Percentiles rank a stretch among this genome's conserved stretches.
Conservation (phyloP, 2,329 filamentous ascomycete genomes). For the Magnaporthales sp. region DNA sequence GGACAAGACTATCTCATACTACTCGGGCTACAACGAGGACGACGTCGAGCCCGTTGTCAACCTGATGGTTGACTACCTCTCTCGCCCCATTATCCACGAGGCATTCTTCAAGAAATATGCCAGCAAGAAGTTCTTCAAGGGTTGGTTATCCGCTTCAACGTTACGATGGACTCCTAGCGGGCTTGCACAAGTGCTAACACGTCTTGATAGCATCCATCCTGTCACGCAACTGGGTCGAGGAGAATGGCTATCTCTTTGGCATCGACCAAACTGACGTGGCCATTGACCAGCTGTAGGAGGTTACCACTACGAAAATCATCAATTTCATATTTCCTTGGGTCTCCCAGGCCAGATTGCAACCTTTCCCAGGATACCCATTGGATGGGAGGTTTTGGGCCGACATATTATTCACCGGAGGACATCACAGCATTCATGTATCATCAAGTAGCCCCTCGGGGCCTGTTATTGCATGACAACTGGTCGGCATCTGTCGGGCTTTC, state of each 20-base stretch:
- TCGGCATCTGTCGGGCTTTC: neutral
- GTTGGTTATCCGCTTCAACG: slow-evolving; percentile 41
- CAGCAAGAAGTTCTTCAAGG: slow-evolving; percentile 98
- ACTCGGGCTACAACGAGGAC: slow-evolving; percentile 86
- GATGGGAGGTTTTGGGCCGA: neutral
- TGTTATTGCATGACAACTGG: neutral
- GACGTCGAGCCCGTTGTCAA: slow-evolving; percentile 88
- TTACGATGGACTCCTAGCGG: slow-evolving; percentile 14
- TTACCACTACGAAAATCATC: neutral
- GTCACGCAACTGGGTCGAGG: slow-evolving; percentile 89
- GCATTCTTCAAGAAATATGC: slow-evolving; percentile 99
- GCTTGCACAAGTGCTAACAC: neutral
- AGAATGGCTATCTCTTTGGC: slow-evolving; percentile 52
- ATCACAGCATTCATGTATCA: neutral
- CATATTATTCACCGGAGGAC: neutral
- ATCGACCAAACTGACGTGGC: slow-evolving; percentile 40
- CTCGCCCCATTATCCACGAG: slow-evolving; percentile 82
- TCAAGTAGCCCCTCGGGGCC: neutral
- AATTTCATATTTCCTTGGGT: neutral
- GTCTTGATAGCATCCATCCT: slow-evolving; percentile 69
- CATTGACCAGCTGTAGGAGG: slow-evolving; percentile 34
- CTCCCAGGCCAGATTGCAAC: neutral
- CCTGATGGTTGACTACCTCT: slow-evolving; percentile 95
- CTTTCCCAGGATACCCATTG: neutral
- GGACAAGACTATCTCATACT: slow-evolving; percentile 81